Conservation (phyloP, 2,329 filamentous ascomycete genomes). For the Waltergamsia citrina region DNA sequence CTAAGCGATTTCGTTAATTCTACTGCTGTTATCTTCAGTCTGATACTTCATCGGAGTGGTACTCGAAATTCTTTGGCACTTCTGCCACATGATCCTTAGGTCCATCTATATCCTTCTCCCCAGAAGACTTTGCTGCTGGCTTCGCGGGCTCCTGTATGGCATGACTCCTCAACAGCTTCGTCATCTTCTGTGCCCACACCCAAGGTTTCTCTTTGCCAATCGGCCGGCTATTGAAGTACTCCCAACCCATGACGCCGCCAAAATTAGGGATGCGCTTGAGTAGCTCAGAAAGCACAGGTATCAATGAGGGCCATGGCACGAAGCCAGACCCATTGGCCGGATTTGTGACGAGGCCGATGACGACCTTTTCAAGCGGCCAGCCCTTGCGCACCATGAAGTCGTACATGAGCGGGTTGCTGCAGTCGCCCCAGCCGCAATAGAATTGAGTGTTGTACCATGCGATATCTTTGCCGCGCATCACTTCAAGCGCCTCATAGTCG, state of each 20-base stretch:
- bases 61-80: conserved; percentile 13
- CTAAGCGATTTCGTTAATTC: too few species aligned
- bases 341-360: conserved; percentile 74
- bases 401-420: conserved; percentile 35
- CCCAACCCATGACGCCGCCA: conserved; percentile 90
- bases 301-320: conserved; percentile 37
- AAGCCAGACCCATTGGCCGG: conserved; percentile 58
- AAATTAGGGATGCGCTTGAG: conserved; percentile 52
- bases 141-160: conserved; percentile 10
- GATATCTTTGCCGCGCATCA: conserved; percentile 54
- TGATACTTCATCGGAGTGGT: conserved; percentile 13
- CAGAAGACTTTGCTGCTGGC: conserved; percentile 1
- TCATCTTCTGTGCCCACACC: conserved; percentile 70
- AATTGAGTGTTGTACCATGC: conserved; percentile 89
- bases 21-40: conserved; percentile 1
- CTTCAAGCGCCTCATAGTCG: conserved; percentile 66
- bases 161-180: conserved; percentile 26
- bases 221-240: conserved; percentile 79
- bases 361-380: conserved; percentile 64
- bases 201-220: conserved; percentile 55
- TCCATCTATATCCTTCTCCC: conserved; percentile 13
- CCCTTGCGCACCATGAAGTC: conserved; percentile 47
- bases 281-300: conserved; percentile 29
- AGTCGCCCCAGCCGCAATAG: conserved; percentile 78
- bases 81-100: conserved; percentile 2